Percentiles rank a stretch among this genome's conserved stretches.
These are phyloP conservation scores for Magnaporthiopsis incrustans DNA, from an alignment of 2,329 filamentous ascomycete genomes.

Conservation along the genomic window DNA sequence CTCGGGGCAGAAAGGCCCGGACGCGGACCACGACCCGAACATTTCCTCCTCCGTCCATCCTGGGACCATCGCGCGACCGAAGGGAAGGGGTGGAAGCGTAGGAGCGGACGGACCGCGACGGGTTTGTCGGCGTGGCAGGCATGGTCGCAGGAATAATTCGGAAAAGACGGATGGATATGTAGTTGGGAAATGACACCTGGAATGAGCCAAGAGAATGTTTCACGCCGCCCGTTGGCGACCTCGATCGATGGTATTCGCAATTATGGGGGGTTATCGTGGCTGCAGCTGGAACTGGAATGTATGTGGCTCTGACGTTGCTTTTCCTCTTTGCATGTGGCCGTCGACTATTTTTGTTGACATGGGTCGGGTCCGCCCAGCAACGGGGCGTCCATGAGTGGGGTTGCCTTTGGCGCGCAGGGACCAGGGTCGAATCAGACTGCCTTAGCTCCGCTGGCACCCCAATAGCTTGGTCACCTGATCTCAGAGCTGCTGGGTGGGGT, in stretches of 20 bases:
- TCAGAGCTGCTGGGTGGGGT: background rate
- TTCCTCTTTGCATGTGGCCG: background rate
- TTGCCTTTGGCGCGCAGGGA: background rate
- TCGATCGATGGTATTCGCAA: background rate
- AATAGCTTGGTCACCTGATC: background rate
- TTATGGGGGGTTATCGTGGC: background rate
- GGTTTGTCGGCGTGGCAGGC: conserved; percentile 6
- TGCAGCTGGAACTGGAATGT: background rate
- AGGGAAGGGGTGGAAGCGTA: conserved; percentile 73
- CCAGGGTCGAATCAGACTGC: background rate
- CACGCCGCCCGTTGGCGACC: background rate
- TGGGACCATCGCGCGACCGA: conserved; percentile 61
- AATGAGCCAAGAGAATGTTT: background rate
- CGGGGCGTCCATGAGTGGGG: background rate
- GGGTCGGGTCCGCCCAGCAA: background rate
- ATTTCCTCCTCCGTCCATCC: conserved; percentile 61
- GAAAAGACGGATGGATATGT: background rate
- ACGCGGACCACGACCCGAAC: conserved; percentile 78
- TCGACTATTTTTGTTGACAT: conserved; percentile 1
- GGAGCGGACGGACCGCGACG: conserved; percentile 38
- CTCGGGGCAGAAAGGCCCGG: conserved; percentile 70
- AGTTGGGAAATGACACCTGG: background rate
- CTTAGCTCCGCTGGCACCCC: background rate
- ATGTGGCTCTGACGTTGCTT: background rate
- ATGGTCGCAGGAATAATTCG: conserved; percentile 1